Conservation (phyloP, 1,284 basidiomycete genomes). For the Phlebopus sp. region DNA sequence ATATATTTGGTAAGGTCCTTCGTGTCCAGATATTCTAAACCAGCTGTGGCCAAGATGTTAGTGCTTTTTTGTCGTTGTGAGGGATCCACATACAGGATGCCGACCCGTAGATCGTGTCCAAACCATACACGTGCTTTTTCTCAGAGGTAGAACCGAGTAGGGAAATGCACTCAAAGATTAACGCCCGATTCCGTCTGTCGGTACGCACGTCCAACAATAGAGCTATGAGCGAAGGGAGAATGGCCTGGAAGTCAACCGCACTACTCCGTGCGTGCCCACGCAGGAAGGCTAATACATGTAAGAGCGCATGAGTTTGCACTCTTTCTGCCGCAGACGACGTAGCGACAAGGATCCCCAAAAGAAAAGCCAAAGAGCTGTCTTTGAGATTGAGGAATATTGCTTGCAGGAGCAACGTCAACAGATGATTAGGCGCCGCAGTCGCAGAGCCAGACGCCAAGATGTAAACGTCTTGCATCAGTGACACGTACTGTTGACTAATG, state of each 20-base stretch:
- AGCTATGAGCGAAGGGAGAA: conserved; percentile 76
- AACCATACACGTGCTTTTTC: conserved; percentile 68
- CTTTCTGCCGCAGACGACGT: conserved; percentile 30
- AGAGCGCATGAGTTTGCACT: conserved; percentile 46
- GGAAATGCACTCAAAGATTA: conserved; percentile 64
- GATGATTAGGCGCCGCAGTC: conserved; percentile 34
- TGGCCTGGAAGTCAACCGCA: conserved; percentile 80
- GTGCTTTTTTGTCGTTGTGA: conserved; percentile 1
- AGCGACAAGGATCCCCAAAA: conserved; percentile 66
- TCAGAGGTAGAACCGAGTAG: conserved; percentile 41
- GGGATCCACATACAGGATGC: conserved; percentile 50
- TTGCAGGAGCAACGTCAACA: conserved; percentile 60
- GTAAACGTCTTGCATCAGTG: conserved; percentile 62
- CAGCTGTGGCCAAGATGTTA: conserved; percentile 37
- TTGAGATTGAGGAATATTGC: conserved; percentile 68
- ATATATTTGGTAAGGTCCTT: conserved; percentile 71
- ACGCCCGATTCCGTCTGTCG: conserved; percentile 63
- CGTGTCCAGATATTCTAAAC: conserved; percentile 79
- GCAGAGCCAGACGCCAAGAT: conserved; percentile 52
- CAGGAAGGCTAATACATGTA: conserved; percentile 74
- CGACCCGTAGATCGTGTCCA: conserved; percentile 80
- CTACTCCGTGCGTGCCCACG: conserved; percentile 66
- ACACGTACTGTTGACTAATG: conserved; percentile 45
- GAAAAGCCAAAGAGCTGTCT: conserved; percentile 77
- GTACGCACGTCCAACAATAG: conserved; percentile 54